Base-by-base conservation (phyloP, 768 basidiomycete species). In the Boletus subcaerulescens region DNA sequence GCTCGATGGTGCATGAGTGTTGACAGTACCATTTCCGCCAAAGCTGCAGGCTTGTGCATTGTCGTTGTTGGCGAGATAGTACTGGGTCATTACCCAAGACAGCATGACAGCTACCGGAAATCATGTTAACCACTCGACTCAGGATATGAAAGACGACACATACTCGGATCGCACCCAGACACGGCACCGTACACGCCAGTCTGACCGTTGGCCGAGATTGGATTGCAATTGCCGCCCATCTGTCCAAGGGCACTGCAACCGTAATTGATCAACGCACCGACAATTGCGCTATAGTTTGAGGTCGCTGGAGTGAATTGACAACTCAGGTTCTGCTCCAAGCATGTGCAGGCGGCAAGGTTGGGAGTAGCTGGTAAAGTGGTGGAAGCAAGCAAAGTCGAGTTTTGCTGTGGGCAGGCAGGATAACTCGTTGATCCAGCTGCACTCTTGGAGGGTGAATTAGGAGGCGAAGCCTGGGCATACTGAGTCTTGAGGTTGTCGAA, bases 351-450 rank as follows among this genome's bases (percentile, higher is more conserved):
- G 24, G 77, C 71, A 48, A 86, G 79, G 67, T 91, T 86, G 3
- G 94, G 94, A 6, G 94, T 97, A 1, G 87, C 84, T 17, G 94
- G 94, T 33, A 96, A 75, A 11, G 76, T 83, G 2, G 77, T 78
- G 7, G 85, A 85, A 33, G 87, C 91, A 42, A 82, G 71, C 69
- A 87, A 82, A 3, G 74, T 77, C n/a, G 76, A 67, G 59, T 80
- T 85, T 55, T 80, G 66, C 17, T 79, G 56, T 15, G 91, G 87
- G 74, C 93, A 97, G 40, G 78, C 63, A 5, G 79, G 75, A 60
- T 75, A 81, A n/a, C 65, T 69, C 20, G 76, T 71, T 5, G 76
- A 59, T 31, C 83, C 78, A 53, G 85, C 89, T 17, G 68, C 66
- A 45, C 80, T 74, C 56, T 83, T 67, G 22, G 82, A 63, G 10